These are phyloP conservation scores for Ceratobasidium theobromae DNA, from an alignment of 1,284 basidiomycete species.

Conservation along the genomic window DNA sequence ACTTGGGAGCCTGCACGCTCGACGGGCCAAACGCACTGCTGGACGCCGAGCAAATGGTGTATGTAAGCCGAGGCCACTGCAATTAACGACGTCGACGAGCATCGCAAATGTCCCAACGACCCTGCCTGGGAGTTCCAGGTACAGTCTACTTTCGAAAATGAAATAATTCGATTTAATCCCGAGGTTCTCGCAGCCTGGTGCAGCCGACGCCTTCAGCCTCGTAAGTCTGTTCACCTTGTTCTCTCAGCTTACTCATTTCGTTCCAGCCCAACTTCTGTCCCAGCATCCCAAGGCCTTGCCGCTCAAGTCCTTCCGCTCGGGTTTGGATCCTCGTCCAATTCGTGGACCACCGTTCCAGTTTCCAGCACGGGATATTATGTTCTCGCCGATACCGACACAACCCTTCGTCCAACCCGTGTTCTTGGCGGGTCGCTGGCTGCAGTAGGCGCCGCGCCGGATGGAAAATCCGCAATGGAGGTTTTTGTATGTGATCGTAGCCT, in stretches of 20 bases:
- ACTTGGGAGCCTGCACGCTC: slow-evolving; percentile 5
- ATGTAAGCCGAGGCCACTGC: slow-evolving; percentile 6
- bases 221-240: background rate
- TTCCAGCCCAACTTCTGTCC: slow-evolving; percentile 1
- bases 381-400: slow-evolving; percentile 12
- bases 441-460: background rate
- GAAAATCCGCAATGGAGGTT: slow-evolving; percentile 9
- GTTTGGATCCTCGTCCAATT: slow-evolving; percentile 4
- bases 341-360: slow-evolving; percentile 26
- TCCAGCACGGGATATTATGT: background rate
- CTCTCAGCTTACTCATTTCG: background rate
- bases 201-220: background rate
- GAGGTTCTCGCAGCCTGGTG: too few relatives aligned
- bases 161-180: background rate
- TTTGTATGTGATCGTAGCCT: background rate
- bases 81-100: slow-evolving; percentile 4
- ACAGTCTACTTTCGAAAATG: background rate
- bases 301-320: slow-evolving; percentile 26
- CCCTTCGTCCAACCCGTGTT: slow-evolving; percentile 17
- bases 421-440: slow-evolving; percentile 16
- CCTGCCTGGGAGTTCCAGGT: background rate
- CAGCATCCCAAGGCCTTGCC: slow-evolving; percentile 1
- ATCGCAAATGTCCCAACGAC: background rate
- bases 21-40: slow-evolving; percentile 9
- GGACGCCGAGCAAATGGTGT: slow-evolving; percentile 6